Evolutionary conservation across 441 rosid genomes (phyloP).

Genomic region (Jatropha podagrica): DNA sequence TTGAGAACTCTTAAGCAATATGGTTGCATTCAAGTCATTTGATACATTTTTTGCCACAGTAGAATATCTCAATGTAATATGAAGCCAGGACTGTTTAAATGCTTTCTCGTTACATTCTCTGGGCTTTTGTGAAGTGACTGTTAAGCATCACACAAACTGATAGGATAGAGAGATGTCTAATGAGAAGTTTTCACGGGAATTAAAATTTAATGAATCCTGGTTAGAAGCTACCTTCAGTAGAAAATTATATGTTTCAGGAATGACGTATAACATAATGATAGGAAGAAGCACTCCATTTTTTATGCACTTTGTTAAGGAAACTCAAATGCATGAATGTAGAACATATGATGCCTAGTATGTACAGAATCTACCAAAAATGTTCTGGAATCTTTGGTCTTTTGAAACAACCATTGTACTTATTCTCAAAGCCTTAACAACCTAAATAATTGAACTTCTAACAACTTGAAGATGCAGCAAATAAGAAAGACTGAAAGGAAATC

Average conservation of each 20-base stretch:
- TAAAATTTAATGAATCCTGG: conserved; percentile 1
- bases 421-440: background rate
- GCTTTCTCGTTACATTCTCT: background rate
- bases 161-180: background rate
- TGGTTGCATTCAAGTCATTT: background rate
- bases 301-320: background rate
- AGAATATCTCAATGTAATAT: background rate
- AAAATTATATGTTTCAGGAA: background rate
- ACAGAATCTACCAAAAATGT: background rate
- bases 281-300: background rate
- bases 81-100: background rate
- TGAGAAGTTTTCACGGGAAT: background rate
- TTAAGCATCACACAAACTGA: background rate
- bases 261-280: background rate
- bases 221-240: background rate
- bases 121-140: background rate
- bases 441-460: conserved; percentile 3
- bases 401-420: background rate
- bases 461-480: background rate
- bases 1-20: background rate
- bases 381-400: background rate
- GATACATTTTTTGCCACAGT: background rate
- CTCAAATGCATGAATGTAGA: background rate
- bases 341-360: conserved; percentile 1
- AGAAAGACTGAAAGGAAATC: background rate